phyloP scores from a whole-genome alignment of 768 basidiomycete genomes.

The Boletus fagicola region DNA sequence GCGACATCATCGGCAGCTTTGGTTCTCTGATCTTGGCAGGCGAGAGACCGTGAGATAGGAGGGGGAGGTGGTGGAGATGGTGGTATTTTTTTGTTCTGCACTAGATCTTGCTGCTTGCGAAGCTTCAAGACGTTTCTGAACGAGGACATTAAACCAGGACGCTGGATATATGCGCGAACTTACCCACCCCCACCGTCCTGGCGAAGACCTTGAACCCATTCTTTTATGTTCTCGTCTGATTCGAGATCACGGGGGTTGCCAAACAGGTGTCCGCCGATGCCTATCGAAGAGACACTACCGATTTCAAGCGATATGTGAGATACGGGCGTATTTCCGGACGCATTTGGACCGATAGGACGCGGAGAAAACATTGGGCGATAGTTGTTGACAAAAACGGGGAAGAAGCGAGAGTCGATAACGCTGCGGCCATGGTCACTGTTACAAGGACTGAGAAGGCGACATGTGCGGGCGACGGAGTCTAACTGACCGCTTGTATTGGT shows the following conservation, averaged over 20 bases:
- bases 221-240: slow-evolving; percentile 36
- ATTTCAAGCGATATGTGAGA: slow-evolving; percentile 56
- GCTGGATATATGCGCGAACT: slow-evolving; percentile 25
- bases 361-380: slow-evolving; percentile 54
- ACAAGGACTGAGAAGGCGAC: slow-evolving; percentile 9
- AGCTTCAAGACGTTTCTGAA: slow-evolving; percentile 47
- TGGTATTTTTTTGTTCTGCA: slow-evolving; percentile 6
- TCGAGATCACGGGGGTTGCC: slow-evolving; percentile 52
- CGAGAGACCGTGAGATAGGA: background rate
- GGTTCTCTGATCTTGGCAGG: background rate
- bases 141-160: background rate
- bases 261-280: slow-evolving; percentile 42
- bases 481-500: slow-evolving; percentile 42
- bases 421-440: slow-evolving; percentile 29
- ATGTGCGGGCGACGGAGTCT: background rate
- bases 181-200: slow-evolving; percentile 61
- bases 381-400: slow-evolving; percentile 45
- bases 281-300: slow-evolving; percentile 40
- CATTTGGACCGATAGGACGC: slow-evolving; percentile 43
- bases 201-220: slow-evolving; percentile 58
- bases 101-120: slow-evolving; percentile 35
- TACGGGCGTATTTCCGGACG: slow-evolving; percentile 38
- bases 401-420: slow-evolving; percentile 47
- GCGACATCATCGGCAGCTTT: background rate
- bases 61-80: slow-evolving; percentile 7